phyloP scores from a whole-genome alignment of 805 yeast genomes.

The Kurtzmaniella cleridarum region DNA sequence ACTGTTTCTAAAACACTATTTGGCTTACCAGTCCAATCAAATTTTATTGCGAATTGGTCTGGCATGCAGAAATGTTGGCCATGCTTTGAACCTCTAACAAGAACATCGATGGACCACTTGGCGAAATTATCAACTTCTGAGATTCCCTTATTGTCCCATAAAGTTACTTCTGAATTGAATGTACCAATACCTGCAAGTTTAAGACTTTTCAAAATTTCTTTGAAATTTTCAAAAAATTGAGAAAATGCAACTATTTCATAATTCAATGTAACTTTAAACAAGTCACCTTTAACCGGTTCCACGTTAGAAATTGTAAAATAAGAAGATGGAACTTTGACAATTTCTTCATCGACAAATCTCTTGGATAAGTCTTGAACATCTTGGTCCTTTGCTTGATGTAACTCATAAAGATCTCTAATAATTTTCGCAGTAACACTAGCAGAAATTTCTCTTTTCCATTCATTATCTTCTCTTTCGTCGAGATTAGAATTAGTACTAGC shows the following conservation, averaged over 20 bases:
- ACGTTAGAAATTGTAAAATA: constrained; percentile 20
- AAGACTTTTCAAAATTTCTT: constrained; percentile 13
- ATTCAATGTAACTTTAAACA: constrained; percentile 16
- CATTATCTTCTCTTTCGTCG: constrained; percentile 1
- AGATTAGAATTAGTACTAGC: constrained; percentile 5
- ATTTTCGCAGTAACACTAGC: constrained; percentile 7
- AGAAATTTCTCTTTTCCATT: constrained; percentile 7
- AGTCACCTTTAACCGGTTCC: constrained; percentile 13
- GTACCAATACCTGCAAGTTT: constrained; percentile 17
- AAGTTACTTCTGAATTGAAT: constrained; percentile 8
- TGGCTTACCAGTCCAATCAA: constrained; percentile 10
- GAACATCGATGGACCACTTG: constrained; percentile 18
- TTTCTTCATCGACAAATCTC: neutral
- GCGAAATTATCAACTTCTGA: constrained; percentile 10
- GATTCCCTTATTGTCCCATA: constrained; percentile 8
- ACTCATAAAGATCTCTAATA: constrained; percentile 1
- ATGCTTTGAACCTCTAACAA: constrained; percentile 14
- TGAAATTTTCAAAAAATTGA: constrained; percentile 10
- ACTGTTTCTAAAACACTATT: constrained; percentile 9
- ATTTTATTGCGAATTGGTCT: constrained; percentile 13
- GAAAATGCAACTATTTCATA: constrained; percentile 18
- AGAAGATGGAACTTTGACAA: constrained; percentile 14
- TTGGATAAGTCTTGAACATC: too few relatives aligned
- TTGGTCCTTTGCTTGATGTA: neutral
- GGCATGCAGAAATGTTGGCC: constrained; percentile 21